These are phyloP conservation scores for Metarhizium robertsii DNA, from an alignment of 2,329 filamentous ascomycete genomes.

Conservation along the genomic window DNA sequence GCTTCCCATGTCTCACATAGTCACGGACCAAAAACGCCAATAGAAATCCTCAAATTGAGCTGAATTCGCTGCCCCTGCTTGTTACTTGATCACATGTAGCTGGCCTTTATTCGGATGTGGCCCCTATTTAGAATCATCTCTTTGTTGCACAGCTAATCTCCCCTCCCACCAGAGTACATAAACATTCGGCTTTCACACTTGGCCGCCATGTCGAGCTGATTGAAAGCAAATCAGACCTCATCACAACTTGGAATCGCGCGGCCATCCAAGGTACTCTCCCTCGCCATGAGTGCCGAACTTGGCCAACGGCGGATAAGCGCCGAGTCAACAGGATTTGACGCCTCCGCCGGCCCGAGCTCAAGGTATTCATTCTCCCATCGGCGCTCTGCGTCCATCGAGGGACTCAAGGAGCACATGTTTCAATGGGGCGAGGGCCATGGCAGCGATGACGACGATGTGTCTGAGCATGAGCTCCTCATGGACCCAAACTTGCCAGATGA, in stretches of 20 bases:
- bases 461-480: slow-evolving; percentile 47
- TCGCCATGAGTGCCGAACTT: slow-evolving; percentile 2
- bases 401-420: slow-evolving; percentile 24
- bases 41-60: no score
- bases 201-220: neutral
- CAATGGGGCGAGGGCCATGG: slow-evolving; percentile 29
- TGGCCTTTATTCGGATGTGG: no score
- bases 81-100: no score
- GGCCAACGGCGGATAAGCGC: slow-evolving; percentile 1
- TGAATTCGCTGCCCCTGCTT: no score
- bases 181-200: neutral
- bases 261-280: neutral
- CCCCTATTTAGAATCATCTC: no score
- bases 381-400: slow-evolving; percentile 14
- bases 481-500: slow-evolving; percentile 41
- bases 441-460: slow-evolving; percentile 35
- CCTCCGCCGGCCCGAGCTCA: slow-evolving; percentile 11
- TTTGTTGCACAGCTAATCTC: neutral
- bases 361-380: slow-evolving; percentile 17
- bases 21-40: no score
- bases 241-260: neutral
- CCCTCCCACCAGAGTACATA: neutral
- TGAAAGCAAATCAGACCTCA: neutral
- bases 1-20: no score
- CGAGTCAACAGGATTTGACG: slow-evolving; percentile 15